Base-by-base conservation (phyloP, 192 early-diverging fungal genomes). In the Coemansia sp. region DNA sequence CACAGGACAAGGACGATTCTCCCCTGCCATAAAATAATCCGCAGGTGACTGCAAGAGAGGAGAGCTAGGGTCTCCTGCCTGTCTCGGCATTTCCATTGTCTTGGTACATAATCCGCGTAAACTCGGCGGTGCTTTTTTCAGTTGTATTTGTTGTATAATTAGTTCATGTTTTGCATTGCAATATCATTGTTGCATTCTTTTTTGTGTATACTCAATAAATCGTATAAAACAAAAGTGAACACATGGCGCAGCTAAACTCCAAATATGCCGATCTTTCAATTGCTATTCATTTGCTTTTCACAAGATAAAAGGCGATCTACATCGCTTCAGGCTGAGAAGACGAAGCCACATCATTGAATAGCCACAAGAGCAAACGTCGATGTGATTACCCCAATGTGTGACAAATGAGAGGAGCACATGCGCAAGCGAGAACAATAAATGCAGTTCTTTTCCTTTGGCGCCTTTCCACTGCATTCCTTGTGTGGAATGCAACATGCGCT, bases 131-230 rank as follows among this genome's bases (percentile, higher is more conserved):
- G 41, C 41, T 45, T 45, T 45, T 45, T 41, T 45, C 16, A 13
- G 41, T 45, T n/a, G 41, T 45, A 13, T 45, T 55, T 37, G 13
- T 27, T 37, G 55, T 57, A 57, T 29, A 19, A 57, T 57, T 57
- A 57, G 55, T 37, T 11, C 38, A 57, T 45, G 12, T 57, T 12
- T 56, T 18, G 29, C 20, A 38, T 16, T 45, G 41, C 41, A 45
- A 45, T 45, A 16, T 45, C 16, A 16, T 45, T 45, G 32, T 45
- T 45, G 41, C 41, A 45, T 45, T 29, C 27, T 29, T 9, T 35
- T 35, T 45, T 45, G 41, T 45, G 41, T 45, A 45, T 45, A 45
- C 41, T 45, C 8, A 45, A 45, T 45, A 45, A 45, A 45, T 45
- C 16, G 12, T 45, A 16, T 45, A 45, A 13, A 45, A 41, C 8